Evolutionary conservation across 495 filamentous ascomycete genomes (phyloP), one percentile per base, ranked within the genome.

Genomic region (Pyrenula aspistea): DNA sequence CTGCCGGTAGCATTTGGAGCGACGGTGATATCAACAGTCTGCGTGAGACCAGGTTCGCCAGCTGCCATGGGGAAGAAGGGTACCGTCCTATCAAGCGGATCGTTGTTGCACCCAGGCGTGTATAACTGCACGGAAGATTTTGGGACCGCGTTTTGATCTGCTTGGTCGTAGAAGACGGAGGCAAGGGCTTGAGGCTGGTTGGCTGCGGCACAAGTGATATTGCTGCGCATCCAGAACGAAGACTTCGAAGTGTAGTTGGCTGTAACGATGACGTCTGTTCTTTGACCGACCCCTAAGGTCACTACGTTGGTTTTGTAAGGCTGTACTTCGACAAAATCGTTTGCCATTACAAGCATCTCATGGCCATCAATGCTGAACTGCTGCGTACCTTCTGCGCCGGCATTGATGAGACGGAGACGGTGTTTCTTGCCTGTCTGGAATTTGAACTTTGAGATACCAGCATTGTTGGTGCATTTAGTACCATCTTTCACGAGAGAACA

Each of bases 381-480:
- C 51, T 68, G 61, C 22, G 75, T 67, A 23, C 67, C 73, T 53
- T 84, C 80, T 11, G 77, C 66, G 4, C 72, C 75, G 15, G 67
- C 67, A 62, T 84, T 85, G 61, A 86, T 71, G 2, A 88, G 62
- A 2, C 83, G 67, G 2, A 88, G 62, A 15, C 73, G 73, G 56
- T 84, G 78, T 25, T 67, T 75, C 60, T 73, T 67, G 25, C 78
- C 77, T 12, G 57, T 51, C 31, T 51, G 54, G 53, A 55, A 56
- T 19, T 62, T 62, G 57, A 74, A 76, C 47, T 67, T 67, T 0
- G 71, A 61, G 22, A 67, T 20, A 0, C 61, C 59, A 19, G 70
- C 73, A 56, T 70, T 66, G 20, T 63, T 53, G 2, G 59, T 63
- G 57, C 72, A 76, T 15, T 42, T 24, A 19, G 23, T 49, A 15